These are phyloP conservation scores for Fagus sylvatica DNA, from an alignment of 306 rosid genomes.

Conservation along the genomic window DNA sequence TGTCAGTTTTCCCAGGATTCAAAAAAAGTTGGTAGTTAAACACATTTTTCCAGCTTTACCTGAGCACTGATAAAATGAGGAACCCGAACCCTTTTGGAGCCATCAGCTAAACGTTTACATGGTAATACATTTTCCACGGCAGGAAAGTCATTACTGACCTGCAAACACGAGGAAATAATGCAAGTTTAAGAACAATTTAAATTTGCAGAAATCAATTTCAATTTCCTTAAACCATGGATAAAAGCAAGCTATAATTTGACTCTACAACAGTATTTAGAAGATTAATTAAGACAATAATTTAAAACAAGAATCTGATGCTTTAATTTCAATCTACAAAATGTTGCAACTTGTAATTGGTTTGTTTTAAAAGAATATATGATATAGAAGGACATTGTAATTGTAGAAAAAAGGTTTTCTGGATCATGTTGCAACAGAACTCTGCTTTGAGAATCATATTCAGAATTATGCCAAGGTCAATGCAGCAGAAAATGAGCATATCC, in stretches of 20 bases:
- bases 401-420: not conserved
- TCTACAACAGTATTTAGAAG: not conserved
- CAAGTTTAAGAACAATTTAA: constrained; percentile 10
- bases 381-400: not conserved
- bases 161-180: constrained; percentile 19
- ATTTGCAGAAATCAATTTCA: not conserved
- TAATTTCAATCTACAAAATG: not conserved
- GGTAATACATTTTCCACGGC: constrained; percentile 56
- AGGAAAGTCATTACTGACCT: constrained; percentile 52
- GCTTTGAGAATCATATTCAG: not conserved
- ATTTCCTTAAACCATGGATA: not conserved
- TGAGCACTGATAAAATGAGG: constrained; percentile 57
- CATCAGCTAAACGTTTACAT: constrained; percentile 83
- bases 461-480: not conserved
- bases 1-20: not conserved
- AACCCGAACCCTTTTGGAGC: constrained; percentile 85
- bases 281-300: not conserved
- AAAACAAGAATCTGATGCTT: not conserved
- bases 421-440: not conserved
- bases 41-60: constrained; percentile 41
- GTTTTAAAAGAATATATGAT: not conserved
- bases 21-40: not conserved
- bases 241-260: not conserved
- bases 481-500: not conserved
- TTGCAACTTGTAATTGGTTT: not conserved